These are phyloP conservation scores for Plasmopara halstedii DNA, from an alignment of 352 stramenopile genomes.

Conservation along the genomic window DNA sequence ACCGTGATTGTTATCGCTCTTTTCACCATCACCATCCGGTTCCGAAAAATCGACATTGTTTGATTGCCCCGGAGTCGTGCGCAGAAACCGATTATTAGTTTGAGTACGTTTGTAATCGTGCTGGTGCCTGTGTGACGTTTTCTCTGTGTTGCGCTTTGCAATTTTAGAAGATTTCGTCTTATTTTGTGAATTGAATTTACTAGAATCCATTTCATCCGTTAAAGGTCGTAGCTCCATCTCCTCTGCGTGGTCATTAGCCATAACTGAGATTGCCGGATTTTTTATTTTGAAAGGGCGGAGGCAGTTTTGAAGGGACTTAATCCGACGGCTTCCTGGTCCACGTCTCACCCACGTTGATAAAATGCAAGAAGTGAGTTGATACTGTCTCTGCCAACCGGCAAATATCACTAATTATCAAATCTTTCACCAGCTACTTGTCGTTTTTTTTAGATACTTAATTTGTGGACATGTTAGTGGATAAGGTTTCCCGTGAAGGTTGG, in stretches of 20 bases:
- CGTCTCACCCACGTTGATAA: too few relatives aligned
- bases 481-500: conserved; percentile 53
- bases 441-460: too few relatives aligned
- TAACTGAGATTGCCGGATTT: not conserved
- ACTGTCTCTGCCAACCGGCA: too few relatives aligned
- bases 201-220: conserved; percentile 2
- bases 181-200: not conserved
- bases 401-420: too few relatives aligned
- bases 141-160: conserved; percentile 25
- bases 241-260: not conserved
- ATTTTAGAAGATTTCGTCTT: conserved; percentile 1
- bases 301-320: too few relatives aligned
- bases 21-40: not conserved
- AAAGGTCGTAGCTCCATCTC: not conserved
- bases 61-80: conserved; percentile 18
- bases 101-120: conserved; percentile 18
- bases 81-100: conserved; percentile 51
- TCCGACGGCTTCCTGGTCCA: too few relatives aligned
- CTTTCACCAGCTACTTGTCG: too few relatives aligned
- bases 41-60: not conserved
- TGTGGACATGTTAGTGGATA: conserved; percentile 58
- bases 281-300: conserved; percentile 22
- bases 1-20: conserved; percentile 2
- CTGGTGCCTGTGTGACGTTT: conserved; percentile 25
- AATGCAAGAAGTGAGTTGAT: too few relatives aligned